Base-by-base conservation (phyloP, 1,284 basidiomycete species). In the Heterobasidion parviporum region DNA sequence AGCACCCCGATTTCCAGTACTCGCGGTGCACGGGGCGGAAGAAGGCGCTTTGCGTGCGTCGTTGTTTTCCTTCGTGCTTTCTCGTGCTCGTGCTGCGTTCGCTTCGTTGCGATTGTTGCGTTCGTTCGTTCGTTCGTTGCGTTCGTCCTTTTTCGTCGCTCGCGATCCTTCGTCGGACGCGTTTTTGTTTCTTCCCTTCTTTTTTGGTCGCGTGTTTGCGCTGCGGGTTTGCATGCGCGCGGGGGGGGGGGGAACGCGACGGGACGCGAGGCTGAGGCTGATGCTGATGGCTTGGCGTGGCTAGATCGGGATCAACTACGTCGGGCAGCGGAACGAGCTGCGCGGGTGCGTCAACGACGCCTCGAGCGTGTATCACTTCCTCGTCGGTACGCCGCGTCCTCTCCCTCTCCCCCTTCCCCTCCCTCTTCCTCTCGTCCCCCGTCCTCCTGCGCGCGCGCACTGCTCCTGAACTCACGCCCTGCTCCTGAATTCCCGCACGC, bases 271-370 rank as follows among this genome's bases (percentile, higher is more conserved):
- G n/a, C n/a, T n/a, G n/a, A n/a, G n/a, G n/a, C n/a, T n/a, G n/a
- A n/a, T n/a, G 48, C 48, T 59, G 59, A 44, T 54, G 56, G 36
- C 41, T 56, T 50, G 36, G 36, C 41, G 56, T 50, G 36, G 38
- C 57, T 44, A 84, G 85, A 84, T 91, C 60, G 89, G 87, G 0
- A 85, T 94, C 63, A 94, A 94, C 69, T 95, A 94, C 65, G 65
- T 64, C 10, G 87, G 89, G 0, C 79, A 82, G 56, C 63, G 64
- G 0, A 78, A 81, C 54, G 80, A 81, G 61, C 76, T 94, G 8
- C 71, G 74, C 1, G 92, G 92, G 5, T 94, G 93, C 62, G 80
- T 93, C 63, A 94, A 94, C 63, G 93, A 96, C 66, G 88, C 86
- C 9, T 76, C 73, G 60, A 85, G 86, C 61, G 79, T 94, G 50